phyloP scores from a whole-genome alignment of 1,139 yeast species.

The Yamadazyma diospyri region DNA sequence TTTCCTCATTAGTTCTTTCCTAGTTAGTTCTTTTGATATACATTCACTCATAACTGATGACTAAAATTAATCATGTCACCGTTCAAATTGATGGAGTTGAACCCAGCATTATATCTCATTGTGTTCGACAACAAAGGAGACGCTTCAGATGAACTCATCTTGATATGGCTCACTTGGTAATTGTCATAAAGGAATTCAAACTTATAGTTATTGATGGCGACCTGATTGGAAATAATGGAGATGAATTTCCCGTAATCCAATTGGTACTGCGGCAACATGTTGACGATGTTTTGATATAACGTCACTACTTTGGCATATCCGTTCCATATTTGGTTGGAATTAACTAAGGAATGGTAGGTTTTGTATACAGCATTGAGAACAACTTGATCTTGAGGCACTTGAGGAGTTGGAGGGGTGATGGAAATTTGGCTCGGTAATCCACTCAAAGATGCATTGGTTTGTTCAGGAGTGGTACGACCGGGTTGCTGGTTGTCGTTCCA shows the following conservation, averaged over 20 bases:
- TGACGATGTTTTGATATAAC: slow-evolving; percentile 32
- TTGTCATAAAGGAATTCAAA: slow-evolving; percentile 50
- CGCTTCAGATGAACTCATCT: slow-evolving; percentile 16
- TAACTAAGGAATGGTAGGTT: slow-evolving; percentile 33
- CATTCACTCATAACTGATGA: slow-evolving; percentile 6
- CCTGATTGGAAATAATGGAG: slow-evolving; percentile 28
- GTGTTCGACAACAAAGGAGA: slow-evolving; percentile 7
- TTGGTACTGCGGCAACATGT: slow-evolving; percentile 21
- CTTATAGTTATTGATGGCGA: slow-evolving; percentile 19
- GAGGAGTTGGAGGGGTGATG: neutral
- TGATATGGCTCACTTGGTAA: slow-evolving; percentile 41
- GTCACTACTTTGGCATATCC: slow-evolving; percentile 34
- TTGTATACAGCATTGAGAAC: slow-evolving; percentile 26
- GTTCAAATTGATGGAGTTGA: slow-evolving; percentile 1
- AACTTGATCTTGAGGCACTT: slow-evolving; percentile 5
- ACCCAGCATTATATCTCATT: slow-evolving; percentile 1
- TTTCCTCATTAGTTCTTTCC: too few relatives aligned
- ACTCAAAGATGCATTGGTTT: neutral
- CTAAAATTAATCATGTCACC: slow-evolving; percentile 5
- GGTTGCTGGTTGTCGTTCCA: slow-evolving; percentile 7
- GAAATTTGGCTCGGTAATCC: neutral
- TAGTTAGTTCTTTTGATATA: too few relatives aligned
- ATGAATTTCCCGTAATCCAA: slow-evolving; percentile 44
- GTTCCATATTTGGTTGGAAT: slow-evolving; percentile 33
- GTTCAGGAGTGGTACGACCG: neutral